phyloP scores from a whole-genome alignment of 768 basidiomycete genomes.

The Hericium erinaceus region DNA sequence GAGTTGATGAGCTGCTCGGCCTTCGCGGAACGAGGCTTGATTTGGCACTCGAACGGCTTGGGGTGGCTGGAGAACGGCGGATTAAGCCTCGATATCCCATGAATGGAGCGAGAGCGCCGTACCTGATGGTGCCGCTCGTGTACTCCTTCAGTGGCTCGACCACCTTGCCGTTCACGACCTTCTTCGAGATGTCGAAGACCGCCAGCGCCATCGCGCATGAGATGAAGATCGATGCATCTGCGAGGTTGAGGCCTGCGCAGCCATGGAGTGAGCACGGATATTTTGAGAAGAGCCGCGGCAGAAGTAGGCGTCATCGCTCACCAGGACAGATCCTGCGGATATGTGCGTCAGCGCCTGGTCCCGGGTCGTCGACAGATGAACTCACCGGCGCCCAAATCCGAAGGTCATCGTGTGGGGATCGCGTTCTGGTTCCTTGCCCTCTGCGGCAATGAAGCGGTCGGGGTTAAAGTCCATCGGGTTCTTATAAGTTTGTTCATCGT shows the following conservation, averaged over 20 bases:
- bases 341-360: background rate
- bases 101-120: background rate
- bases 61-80: background rate
- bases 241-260: constrained; percentile 14
- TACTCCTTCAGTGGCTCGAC: background rate
- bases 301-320: background rate
- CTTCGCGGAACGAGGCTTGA: background rate
- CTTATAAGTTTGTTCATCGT: background rate
- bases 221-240: constrained; percentile 14
- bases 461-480: constrained; percentile 1
- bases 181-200: background rate
- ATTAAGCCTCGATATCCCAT: background rate
- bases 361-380: background rate
- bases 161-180: constrained; percentile 1
- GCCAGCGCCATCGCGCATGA: constrained; percentile 10
- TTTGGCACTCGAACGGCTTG: background rate
- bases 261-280: background rate
- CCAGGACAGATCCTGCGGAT: background rate
- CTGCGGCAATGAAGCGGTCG: background rate
- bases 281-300: background rate
- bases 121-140: constrained; percentile 8
- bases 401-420: background rate
- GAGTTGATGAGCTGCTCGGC: background rate
- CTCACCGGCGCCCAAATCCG: constrained; percentile 4
- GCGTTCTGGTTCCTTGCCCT: background rate